Evolutionary conservation across 306 rosid genomes (phyloP).

Genomic region (Leucaena leucocephala): DNA sequence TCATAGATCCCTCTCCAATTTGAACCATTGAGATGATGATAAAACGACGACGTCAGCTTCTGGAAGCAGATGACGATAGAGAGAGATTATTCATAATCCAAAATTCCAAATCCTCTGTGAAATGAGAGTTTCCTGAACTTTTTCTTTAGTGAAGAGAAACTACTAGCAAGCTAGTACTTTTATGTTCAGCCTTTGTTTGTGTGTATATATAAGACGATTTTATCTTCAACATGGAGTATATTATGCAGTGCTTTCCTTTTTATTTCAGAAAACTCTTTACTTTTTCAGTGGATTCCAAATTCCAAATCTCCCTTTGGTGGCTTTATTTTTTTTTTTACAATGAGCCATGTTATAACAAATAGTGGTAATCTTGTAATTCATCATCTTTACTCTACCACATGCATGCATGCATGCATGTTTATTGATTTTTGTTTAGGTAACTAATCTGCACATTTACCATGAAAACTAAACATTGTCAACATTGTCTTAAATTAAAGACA

Average conservation of each 20-base stretch:
- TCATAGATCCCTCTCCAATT: constrained; percentile 51
- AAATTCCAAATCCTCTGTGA: too few relatives aligned
- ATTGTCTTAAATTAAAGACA: too few relatives aligned
- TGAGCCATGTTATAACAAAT: constrained; percentile 3
- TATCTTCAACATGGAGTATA: not conserved
- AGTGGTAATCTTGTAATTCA: too few relatives aligned
- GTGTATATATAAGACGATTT: not conserved
- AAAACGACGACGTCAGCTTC: not conserved
- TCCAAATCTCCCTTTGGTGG: not conserved
- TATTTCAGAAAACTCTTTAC: not conserved
- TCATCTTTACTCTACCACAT: too few relatives aligned
- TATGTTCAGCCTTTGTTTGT: not conserved
- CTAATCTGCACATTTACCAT: too few relatives aligned
- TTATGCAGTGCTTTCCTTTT: not conserved
- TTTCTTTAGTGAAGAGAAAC: not conserved
- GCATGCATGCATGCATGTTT: too few relatives aligned
- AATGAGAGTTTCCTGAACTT: not conserved
- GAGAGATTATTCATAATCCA: too few relatives aligned
- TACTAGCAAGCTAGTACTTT: not conserved
- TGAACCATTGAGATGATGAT: constrained; percentile 38
- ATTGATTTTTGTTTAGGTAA: too few relatives aligned
- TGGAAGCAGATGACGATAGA: too few relatives aligned
- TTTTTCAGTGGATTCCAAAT: not conserved
- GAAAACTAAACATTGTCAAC: too few relatives aligned
- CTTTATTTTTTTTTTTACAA: not conserved